A percentile compares a stretch with the other conserved stretches of the same genome.
These are phyloP conservation scores for Tetrahymena malaccensis DNA, from an alignment of 73 alveolate genomes.

Conservation along the genomic window DNA sequence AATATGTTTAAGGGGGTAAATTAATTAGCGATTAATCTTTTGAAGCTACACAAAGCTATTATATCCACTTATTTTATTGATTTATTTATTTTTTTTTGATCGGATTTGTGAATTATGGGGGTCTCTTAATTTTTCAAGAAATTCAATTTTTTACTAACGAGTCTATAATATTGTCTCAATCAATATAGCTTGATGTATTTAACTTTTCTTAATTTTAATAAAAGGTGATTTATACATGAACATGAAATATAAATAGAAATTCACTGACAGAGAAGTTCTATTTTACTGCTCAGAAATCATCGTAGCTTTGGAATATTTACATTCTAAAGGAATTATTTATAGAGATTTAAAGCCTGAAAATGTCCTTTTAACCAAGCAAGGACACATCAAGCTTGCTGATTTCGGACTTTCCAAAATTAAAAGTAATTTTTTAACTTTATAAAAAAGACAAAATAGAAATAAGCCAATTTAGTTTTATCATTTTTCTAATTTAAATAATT, in stretches of 20 bases:
- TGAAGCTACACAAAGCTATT: neutral
- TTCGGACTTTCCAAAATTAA: slow-evolving; percentile 76
- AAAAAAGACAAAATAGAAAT: neutral
- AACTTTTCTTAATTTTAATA: neutral
- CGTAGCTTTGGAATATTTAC: slow-evolving; percentile 42
- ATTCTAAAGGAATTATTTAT: slow-evolving; percentile 61
- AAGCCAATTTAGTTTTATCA: neutral
- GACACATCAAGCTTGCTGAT: slow-evolving; percentile 85
- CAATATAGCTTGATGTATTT: neutral
- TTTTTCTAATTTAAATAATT: no score
- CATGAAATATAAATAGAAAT: neutral
- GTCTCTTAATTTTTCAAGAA: neutral
- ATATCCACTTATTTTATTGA: neutral
- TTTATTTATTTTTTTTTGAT: neutral
- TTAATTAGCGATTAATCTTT: neutral
- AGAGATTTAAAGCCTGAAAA: slow-evolving; percentile 85
- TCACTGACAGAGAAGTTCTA: neutral
- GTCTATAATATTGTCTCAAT: neutral
- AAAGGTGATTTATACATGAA: slow-evolving; percentile 8
- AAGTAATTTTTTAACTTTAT: slow-evolving; percentile 8
- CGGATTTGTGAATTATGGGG: neutral
- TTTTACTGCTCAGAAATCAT: slow-evolving; percentile 44
- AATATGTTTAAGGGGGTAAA: neutral
- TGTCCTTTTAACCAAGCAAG: slow-evolving; percentile 61
- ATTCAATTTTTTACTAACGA: neutral